Percentiles rank a stretch among this genome's conserved stretches.
Evolutionary conservation across 352 stramenopile species (phyloP).

Genomic region (Phytophthora sansomeana): DNA sequence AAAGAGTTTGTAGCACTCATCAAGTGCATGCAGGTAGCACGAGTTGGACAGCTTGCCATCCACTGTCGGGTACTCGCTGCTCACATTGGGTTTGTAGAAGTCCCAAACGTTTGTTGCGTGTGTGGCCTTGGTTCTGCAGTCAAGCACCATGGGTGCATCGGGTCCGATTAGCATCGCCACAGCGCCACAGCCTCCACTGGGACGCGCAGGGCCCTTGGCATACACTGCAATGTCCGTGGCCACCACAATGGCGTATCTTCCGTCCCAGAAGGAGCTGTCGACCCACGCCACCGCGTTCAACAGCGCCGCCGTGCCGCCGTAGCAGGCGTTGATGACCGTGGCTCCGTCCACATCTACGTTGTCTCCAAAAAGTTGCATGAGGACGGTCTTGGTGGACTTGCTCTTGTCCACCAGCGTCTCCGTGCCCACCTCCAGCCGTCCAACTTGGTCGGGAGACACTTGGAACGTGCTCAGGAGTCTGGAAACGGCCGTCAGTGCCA

Average conservation of each 20-base stretch:
- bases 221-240: conserved; percentile 98
- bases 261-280: conserved; percentile 94
- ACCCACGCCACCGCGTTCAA: conserved; percentile 98
- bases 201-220: conserved; percentile 88
- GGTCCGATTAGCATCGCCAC: conserved; percentile 97
- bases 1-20: conserved; percentile 95
- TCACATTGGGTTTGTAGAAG: conserved; percentile 97
- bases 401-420: conserved; percentile 95
- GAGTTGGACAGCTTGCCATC: conserved; percentile 95
- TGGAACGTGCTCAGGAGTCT: conserved; percentile 64
- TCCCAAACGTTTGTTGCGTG: conserved; percentile 96
- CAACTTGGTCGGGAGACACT: conserved; percentile 78
- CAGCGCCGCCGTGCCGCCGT: conserved; percentile 96
- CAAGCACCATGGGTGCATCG: conserved; percentile 94
- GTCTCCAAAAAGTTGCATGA: conserved; percentile 76
- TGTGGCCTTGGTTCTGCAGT: conserved; percentile 90
- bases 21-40: conserved; percentile 96
- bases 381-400: conserved; percentile 87
- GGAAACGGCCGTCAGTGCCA: conserved; percentile 67
- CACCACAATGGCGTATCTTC: conserved; percentile 96
- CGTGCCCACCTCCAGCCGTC: conserved; percentile 97
- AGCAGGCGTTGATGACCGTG: conserved; percentile 98
- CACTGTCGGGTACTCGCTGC: conserved; percentile 96
- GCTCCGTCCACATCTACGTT: conserved; percentile 86
- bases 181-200: conserved; percentile 93